Evolutionary conservation across 2,329 filamentous ascomycete genomes (phyloP), one percentile per base, ranked within the genome.

Genomic region (Fusarium miscanthi): DNA sequence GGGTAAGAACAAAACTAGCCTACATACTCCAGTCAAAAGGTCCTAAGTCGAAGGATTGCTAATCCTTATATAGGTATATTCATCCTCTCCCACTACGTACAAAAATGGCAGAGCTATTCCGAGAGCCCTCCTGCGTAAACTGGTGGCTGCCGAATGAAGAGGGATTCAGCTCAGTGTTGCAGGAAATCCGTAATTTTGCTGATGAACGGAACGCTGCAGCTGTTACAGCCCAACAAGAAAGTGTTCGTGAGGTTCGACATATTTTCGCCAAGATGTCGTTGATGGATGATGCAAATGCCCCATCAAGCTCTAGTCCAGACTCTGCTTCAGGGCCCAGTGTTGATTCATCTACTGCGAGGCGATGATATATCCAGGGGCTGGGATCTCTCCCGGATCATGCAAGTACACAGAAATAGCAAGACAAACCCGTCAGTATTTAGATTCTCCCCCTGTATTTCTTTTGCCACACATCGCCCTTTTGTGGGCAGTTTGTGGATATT

Each of bases 61-160:
- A 43, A 78, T 38, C 19, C 5, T 30, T 33, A 19, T 21, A 21
- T 70, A 98, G 95, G 42, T 97, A 97, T 79, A 92, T 97, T 30
- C 95, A 94, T 74, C 92, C 95, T 3, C 85, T 89, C 35, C 89
- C 89, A 17, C 91, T 95, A 76, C 92, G 95, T 64, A 86, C 84
- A 37, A 91, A 91, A 73, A 92, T 98, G 87, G 90, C 93, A 37
- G 88, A 92, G 51, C 81, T 94, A 30, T 97, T 96, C 86, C 85
- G 88, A 66, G 88, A 93, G 46, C 87, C 89, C 19, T 90, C 91
- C 25, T 90, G 94, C 59, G 89, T 89, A 48, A 87, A 91, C 63
- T 98, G 94, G 94, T 99, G 96, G 96, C 87, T 98, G 6, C 93
- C 94, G 5, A 88, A 96, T 79, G 89, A 94, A 70, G 92, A 95